These are phyloP conservation scores for Boechera stricta DNA, from an alignment of 345 rosid species.

Conservation along the genomic window DNA sequence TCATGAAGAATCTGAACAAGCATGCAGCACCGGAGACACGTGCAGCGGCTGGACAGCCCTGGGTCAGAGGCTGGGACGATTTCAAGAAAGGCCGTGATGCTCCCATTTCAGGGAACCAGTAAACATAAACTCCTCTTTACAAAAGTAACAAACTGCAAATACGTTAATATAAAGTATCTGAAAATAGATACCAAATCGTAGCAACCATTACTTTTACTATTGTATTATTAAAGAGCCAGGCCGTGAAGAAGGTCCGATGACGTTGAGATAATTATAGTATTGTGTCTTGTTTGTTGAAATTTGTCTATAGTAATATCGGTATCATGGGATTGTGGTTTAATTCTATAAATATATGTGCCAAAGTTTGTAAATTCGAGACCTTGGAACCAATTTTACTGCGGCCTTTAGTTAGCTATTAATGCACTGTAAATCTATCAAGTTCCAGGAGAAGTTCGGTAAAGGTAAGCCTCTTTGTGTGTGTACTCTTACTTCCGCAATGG, in stretches of 20 bases:
- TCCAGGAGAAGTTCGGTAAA: not conserved
- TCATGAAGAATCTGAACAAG: slow-evolving; percentile 53
- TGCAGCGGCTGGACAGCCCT: slow-evolving; percentile 46
- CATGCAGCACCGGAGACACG: slow-evolving; percentile 50
- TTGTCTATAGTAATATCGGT: not conserved
- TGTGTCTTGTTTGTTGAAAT: slow-evolving; percentile 19
- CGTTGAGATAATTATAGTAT: slow-evolving; percentile 9
- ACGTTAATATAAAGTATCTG: slow-evolving; percentile 18
- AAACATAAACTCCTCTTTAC: not conserved
- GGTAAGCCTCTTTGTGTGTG: not conserved
- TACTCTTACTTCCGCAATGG: too few species aligned
- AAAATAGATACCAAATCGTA: slow-evolving; percentile 14
- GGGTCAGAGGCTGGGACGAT: slow-evolving; percentile 54
- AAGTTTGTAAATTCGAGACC: not conserved
- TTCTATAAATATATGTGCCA: not conserved
- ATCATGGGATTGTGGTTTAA: not conserved
- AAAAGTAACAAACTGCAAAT: slow-evolving; percentile 1
- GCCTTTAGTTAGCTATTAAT: not conserved
- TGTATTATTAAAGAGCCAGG: slow-evolving; percentile 30
- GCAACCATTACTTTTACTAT: not conserved
- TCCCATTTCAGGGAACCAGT: slow-evolving; percentile 49
- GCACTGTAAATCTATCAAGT: not conserved
- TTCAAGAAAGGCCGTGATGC: slow-evolving; percentile 49
- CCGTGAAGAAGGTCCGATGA: not conserved
- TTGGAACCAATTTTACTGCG: not conserved